Percentiles rank a stretch among this genome's conserved stretches.
phyloP scores from a whole-genome alignment of 2,329 filamentous ascomycete species.

The Claviceps humidiphila region DNA sequence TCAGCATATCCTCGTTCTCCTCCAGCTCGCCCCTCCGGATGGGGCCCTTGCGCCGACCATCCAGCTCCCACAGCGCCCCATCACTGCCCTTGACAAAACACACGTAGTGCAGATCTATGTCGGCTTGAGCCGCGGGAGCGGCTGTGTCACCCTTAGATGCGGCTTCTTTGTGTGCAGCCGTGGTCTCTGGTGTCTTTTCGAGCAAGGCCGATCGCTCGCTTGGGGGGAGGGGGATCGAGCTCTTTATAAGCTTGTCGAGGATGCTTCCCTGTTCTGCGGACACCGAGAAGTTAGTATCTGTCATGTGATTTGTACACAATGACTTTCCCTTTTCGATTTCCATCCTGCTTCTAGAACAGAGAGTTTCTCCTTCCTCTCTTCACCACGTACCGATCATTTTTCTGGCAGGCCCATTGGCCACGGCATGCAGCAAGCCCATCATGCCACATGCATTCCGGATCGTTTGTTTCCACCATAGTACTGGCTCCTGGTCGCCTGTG shows the following conservation, averaged over 20 bases:
- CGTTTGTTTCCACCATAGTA: conserved; percentile 90
- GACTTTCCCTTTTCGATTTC: neutral
- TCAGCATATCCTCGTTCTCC: conserved; percentile 56
- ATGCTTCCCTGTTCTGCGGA: conserved; percentile 34
- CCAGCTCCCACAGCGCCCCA: conserved; percentile 49
- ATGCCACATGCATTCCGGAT: conserved; percentile 88
- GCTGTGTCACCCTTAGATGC: conserved; percentile 65
- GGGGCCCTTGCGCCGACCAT: conserved; percentile 45
- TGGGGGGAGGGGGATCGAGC: conserved; percentile 59
- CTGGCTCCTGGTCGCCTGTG: conserved; percentile 55
- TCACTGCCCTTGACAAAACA: conserved; percentile 72
- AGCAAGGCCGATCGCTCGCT: conserved; percentile 56
- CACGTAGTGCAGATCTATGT: conserved; percentile 90
- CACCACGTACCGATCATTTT: conserved; percentile 39
- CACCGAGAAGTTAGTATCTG: neutral
- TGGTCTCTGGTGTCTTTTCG: conserved; percentile 63
- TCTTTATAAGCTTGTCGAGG: conserved; percentile 50
- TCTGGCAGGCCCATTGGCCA: conserved; percentile 61
- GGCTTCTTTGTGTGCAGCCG: conserved; percentile 64
- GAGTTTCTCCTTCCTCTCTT: neutral
- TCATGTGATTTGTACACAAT: neutral
- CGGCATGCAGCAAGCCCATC: conserved; percentile 75
- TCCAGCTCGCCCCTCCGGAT: conserved; percentile 41
- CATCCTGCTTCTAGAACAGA: neutral
- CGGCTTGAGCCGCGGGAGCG: conserved; percentile 64